Evolutionary conservation across 306 rosid genomes (phyloP).

Genomic region (Inga laurina): DNA sequence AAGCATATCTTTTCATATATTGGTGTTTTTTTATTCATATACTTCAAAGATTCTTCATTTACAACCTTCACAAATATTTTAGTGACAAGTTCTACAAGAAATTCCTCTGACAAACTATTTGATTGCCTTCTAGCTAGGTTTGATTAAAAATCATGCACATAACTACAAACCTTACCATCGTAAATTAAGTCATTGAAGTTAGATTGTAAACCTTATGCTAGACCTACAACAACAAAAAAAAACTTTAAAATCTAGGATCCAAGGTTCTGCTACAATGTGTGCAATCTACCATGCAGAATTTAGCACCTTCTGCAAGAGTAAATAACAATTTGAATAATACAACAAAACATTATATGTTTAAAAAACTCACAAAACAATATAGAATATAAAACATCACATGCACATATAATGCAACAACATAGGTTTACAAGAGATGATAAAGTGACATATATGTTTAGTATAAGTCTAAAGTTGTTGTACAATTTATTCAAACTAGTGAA

Average conservation of each 20-base stretch:
- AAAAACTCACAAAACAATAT: too few species aligned
- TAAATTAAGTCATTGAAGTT: conserved; percentile 47
- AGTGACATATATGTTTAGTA: too few species aligned
- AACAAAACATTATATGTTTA: too few species aligned
- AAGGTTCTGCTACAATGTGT: too few species aligned
- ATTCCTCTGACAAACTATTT: conserved; percentile 42
- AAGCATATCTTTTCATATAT: background rate
- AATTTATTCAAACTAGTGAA: too few species aligned
- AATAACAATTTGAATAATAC: too few species aligned
- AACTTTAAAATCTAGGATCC: background rate
- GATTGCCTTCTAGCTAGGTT: conserved; percentile 47
- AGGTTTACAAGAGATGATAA: too few species aligned
- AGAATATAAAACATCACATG: too few species aligned
- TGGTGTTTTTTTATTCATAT: background rate
- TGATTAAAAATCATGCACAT: conserved; percentile 51
- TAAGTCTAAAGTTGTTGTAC: too few species aligned
- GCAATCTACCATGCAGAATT: too few species aligned
- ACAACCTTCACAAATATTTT: background rate
- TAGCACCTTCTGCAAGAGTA: too few species aligned
- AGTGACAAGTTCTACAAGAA: background rate
- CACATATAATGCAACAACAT: too few species aligned
- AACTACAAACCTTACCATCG: conserved; percentile 43
- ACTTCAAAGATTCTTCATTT: background rate
- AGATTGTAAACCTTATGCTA: conserved; percentile 47
- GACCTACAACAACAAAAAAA: conserved; percentile 23